Conservation (phyloP, 805 yeast species). For the Starmerella cellae region DNA sequence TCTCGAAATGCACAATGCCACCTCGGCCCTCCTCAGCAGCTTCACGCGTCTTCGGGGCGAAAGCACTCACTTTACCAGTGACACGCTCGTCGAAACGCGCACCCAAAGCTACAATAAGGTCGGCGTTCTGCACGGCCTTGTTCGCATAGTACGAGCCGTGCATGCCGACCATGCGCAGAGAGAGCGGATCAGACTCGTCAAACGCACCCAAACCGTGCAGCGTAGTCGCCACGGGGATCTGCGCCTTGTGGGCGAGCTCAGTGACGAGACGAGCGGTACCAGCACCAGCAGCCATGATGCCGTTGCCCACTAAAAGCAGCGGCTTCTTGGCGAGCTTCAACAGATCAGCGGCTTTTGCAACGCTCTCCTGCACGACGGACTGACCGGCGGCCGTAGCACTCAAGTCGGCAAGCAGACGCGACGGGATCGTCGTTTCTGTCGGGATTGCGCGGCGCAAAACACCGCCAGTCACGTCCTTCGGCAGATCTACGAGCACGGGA, state of each 20-base stretch:
- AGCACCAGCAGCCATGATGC: constrained; percentile 69
- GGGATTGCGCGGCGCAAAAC: constrained; percentile 80
- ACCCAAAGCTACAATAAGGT: constrained; percentile 84
- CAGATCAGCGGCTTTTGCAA: constrained; percentile 62
- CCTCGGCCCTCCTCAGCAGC: constrained; percentile 86
- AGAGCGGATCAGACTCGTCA: constrained; percentile 81
- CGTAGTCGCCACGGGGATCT: constrained; percentile 93
- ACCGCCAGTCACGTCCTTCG: constrained; percentile 95
- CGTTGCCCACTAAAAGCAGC: constrained; percentile 81
- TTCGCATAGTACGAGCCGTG: constrained; percentile 95
- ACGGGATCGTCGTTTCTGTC: constrained; percentile 55
- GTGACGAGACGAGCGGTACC: constrained; percentile 48
- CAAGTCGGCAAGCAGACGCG: constrained; percentile 51
- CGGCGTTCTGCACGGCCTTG: constrained; percentile 86
- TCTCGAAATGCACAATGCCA: constrained; percentile 94
- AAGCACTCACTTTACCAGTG: constrained; percentile 69
- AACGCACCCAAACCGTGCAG: constrained; percentile 88
- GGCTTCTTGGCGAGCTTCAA: constrained; percentile 79
- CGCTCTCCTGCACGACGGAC: constrained; percentile 61
- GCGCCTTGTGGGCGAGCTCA: constrained; percentile 79
- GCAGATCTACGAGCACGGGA: constrained; percentile 93
- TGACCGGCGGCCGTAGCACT: constrained; percentile 52
- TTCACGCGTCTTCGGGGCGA: constrained; percentile 84
- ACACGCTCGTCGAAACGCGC: constrained; percentile 98
- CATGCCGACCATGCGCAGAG: constrained; percentile 96